These are phyloP conservation scores for Incumbomyces delicatus DNA, from an alignment of 2,329 filamentous ascomycete species.

Conservation along the genomic window DNA sequence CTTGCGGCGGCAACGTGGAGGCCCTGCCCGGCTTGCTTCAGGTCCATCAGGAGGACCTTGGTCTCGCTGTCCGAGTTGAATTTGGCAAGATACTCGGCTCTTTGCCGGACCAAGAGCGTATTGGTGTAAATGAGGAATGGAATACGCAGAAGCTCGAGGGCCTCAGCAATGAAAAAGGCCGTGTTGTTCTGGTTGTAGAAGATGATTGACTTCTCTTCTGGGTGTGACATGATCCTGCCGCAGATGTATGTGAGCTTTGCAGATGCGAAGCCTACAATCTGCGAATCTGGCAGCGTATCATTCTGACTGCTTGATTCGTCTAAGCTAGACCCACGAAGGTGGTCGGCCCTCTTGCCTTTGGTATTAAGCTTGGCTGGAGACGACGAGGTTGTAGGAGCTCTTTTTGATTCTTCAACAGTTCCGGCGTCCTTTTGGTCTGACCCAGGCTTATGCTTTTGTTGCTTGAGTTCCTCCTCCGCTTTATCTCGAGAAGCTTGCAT, in stretches of 20 bases:
- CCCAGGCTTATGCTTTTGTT: not conserved
- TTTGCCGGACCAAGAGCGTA: slow-evolving; percentile 49
- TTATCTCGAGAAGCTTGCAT: slow-evolving; percentile 22
- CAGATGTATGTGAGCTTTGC: slow-evolving; percentile 81
- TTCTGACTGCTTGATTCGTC: slow-evolving; percentile 31
- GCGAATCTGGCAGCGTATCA: slow-evolving; percentile 40
- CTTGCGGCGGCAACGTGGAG: slow-evolving; percentile 76
- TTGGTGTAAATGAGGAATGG: slow-evolving; percentile 50
- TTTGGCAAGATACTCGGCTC: slow-evolving; percentile 64
- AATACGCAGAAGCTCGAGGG: slow-evolving; percentile 61
- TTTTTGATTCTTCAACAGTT: not conserved
- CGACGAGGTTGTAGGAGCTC: not conserved
- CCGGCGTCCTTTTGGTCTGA: slow-evolving; percentile 2
- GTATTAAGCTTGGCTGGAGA: not conserved
- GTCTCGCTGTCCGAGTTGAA: slow-evolving; percentile 64
- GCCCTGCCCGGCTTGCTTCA: slow-evolving; percentile 80
- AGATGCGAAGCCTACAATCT: slow-evolving; percentile 69
- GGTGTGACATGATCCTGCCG: slow-evolving; percentile 56
- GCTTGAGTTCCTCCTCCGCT: slow-evolving; percentile 7
- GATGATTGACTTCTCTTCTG: slow-evolving; percentile 68
- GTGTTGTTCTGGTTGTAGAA: slow-evolving; percentile 87
- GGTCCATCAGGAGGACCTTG: slow-evolving; percentile 78
- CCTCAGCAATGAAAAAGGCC: slow-evolving; percentile 75
- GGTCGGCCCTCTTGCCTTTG: not conserved
- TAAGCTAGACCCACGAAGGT: no score